Conservation (phyloP, 2,329 filamentous ascomycete species). For the Cladosporium sp. region DNA sequence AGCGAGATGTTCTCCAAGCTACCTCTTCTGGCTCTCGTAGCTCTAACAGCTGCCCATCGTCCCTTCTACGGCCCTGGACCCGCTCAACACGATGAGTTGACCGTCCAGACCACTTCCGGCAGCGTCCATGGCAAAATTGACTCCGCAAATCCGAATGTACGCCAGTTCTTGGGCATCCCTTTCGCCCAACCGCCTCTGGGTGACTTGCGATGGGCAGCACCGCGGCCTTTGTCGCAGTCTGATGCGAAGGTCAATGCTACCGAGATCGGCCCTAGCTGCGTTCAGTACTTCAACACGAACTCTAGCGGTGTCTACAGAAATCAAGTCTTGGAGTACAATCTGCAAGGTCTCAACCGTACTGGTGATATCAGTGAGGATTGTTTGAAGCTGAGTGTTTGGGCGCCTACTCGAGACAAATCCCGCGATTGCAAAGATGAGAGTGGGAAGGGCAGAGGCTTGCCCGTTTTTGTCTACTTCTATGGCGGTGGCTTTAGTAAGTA, state of each 20-base stretch:
- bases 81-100: constrained; percentile 1
- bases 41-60: constrained; percentile 6
- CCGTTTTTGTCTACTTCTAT: constrained; percentile 51
- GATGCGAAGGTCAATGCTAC: constrained; percentile 28
- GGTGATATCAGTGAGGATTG: constrained; percentile 46
- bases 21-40: background rate
- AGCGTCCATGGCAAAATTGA: constrained; percentile 51
- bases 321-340: constrained; percentile 32
- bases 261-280: constrained; percentile 30
- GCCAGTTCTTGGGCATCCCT: constrained; percentile 39
- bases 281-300: constrained; percentile 28
- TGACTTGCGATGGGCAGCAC: constrained; percentile 27
- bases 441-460: constrained; percentile 28
- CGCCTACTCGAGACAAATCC: constrained; percentile 32
- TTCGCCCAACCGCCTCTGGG: constrained; percentile 30
- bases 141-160: constrained; percentile 66
- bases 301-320: constrained; percentile 26
- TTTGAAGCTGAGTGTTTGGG: constrained; percentile 49
- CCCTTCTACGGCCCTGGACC: background rate
- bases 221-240: constrained; percentile 24
- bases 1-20: background rate
- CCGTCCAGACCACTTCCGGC: constrained; percentile 12
- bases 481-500: constrained; percentile 45
- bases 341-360: constrained; percentile 33
- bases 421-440: constrained; percentile 3